Percentiles rank a stretch among this genome's conserved stretches.
Conservation (phyloP, 805 yeast genomes). For the Ogataea trehaloabstinens region DNA sequence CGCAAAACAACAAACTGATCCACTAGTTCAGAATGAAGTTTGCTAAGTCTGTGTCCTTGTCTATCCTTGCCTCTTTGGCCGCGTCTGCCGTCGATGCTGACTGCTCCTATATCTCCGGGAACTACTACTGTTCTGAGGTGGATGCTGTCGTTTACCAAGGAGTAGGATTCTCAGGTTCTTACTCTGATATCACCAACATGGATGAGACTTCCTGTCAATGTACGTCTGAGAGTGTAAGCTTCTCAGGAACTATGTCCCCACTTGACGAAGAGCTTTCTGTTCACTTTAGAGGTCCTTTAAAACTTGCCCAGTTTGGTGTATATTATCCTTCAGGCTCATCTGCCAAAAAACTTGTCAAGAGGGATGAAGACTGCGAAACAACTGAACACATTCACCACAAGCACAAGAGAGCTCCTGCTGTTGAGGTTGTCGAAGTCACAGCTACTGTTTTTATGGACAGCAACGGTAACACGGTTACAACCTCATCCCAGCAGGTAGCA, state of each 20-base stretch:
- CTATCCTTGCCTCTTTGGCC: conserved; percentile 22
- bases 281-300: conserved; percentile 88
- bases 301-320: conserved; percentile 82
- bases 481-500: conserved; percentile 26
- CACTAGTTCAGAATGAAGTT: conserved; percentile 27
- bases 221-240: conserved; percentile 51
- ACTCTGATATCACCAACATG: conserved; percentile 72
- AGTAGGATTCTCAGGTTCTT: conserved; percentile 85
- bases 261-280: conserved; percentile 83
- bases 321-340: conserved; percentile 64
- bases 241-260: conserved; percentile 76
- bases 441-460: conserved; percentile 71
- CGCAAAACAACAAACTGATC: no score
- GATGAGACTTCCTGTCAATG: conserved; percentile 59
- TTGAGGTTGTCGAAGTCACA: conserved; percentile 68
- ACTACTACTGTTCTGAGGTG: conserved; percentile 78
- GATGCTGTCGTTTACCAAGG: conserved; percentile 52
- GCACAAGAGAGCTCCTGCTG: conserved; percentile 62
- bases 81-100: conserved; percentile 20
- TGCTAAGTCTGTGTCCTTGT: conserved; percentile 18
- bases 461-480: conserved; percentile 43
- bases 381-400: conserved; percentile 45
- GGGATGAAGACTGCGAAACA: conserved; percentile 43
- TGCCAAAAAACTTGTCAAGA: conserved; percentile 30
- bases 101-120: conserved; percentile 54